Percentiles rank a stretch among this genome's conserved stretches.
These are phyloP conservation scores for Begonia fuchsioides DNA, from an alignment of 306 rosid genomes.

Conservation along the genomic window DNA sequence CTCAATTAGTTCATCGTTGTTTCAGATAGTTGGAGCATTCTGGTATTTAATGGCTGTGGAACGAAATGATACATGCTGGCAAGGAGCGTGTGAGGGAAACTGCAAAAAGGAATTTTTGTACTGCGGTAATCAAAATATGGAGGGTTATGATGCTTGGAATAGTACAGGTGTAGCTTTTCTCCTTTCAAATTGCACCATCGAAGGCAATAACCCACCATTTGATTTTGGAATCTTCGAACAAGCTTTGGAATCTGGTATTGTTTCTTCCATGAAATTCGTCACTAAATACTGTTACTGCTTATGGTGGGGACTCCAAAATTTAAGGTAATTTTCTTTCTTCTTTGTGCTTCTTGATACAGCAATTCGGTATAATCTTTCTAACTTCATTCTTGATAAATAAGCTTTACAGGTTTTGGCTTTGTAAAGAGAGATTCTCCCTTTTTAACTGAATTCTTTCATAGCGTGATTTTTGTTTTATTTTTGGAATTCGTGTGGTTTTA, in stretches of 20 bases:
- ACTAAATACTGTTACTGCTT: constrained; percentile 78
- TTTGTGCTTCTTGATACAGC: no score
- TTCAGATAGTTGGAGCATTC: constrained; percentile 90
- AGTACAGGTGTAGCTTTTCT: constrained; percentile 12
- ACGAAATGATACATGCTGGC: constrained; percentile 94
- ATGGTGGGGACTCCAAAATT: constrained; percentile 88
- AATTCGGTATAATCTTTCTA: no score
- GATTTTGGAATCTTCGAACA: constrained; percentile 67
- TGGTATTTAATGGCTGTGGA: constrained; percentile 92
- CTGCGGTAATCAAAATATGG: constrained; percentile 37
- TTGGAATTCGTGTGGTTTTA: no score
- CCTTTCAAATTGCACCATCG: constrained; percentile 23
- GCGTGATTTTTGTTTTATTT: no score
- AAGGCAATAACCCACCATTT: constrained; percentile 22
- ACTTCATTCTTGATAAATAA: no score
- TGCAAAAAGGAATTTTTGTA: constrained; percentile 43
- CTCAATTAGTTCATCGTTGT: constrained; percentile 7
- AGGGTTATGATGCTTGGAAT: constrained; percentile 26
- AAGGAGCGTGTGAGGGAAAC: constrained; percentile 28
- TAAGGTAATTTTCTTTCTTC: constrained; percentile 69
- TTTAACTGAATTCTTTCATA: no score
- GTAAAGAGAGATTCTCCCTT: no score
- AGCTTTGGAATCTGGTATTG: constrained; percentile 52
- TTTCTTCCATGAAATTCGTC: constrained; percentile 49
- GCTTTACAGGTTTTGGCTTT: no score